Percentiles rank a stretch among this genome's conserved stretches.
Evolutionary conservation across 129 eudicot species (phyloP).

Genomic region (Scalesia atractyloides): DNA sequence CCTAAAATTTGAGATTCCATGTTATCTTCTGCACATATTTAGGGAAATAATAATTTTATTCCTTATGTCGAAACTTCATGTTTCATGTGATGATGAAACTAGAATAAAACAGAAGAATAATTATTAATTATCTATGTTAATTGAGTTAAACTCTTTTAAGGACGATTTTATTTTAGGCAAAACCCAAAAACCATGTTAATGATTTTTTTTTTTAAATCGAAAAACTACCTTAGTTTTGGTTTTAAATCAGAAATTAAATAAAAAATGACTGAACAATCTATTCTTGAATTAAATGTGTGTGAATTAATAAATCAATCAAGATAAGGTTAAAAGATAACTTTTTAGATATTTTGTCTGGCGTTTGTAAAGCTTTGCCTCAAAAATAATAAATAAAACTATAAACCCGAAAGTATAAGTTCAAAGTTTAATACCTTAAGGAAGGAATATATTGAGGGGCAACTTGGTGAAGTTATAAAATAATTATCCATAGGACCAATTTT

Average conservation of each 20-base stretch:
- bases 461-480: conserved; percentile 21
- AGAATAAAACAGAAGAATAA: neutral
- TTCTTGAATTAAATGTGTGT: neutral
- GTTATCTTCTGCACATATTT: conserved; percentile 23
- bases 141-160: neutral
- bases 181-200: neutral
- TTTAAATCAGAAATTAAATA: neutral
- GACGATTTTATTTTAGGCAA: neutral
- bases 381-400: neutral
- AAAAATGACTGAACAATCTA: neutral
- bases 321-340: neutral
- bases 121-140: neutral
- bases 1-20: conserved; percentile 31
- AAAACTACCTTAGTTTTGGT: neutral
- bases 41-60: conserved; percentile 22
- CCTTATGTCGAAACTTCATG: neutral
- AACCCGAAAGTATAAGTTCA: conserved; percentile 26
- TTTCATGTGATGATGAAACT: conserved; percentile 10
- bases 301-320: neutral
- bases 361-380: neutral
- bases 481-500: neutral
- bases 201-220: neutral
- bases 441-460: conserved; percentile 41
- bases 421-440: conserved; percentile 44
- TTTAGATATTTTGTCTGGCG: neutral